phyloP scores from a whole-genome alignment of 2,329 filamentous ascomycete genomes.

The Monosporascus sp. region DNA sequence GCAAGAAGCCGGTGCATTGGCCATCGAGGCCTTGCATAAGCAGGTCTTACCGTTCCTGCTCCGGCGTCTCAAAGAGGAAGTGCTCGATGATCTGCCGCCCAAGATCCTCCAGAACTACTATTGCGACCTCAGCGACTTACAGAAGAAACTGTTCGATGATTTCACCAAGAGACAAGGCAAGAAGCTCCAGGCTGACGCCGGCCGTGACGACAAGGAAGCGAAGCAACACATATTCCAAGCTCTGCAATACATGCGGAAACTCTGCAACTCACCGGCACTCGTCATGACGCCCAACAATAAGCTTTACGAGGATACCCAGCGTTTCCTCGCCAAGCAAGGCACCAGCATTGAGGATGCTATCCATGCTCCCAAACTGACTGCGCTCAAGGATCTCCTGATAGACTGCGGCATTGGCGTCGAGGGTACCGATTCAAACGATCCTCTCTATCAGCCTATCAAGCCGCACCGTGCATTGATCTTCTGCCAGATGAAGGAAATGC shows the following conservation, averaged over 20 bases:
- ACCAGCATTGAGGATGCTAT: constrained; percentile 77
- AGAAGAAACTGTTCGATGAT: constrained; percentile 92
- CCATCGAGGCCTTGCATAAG: constrained; percentile 97
- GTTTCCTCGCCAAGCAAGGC: constrained; percentile 69
- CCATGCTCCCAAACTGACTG: constrained; percentile 89
- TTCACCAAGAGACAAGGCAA: constrained; percentile 93
- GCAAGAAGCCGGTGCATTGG: constrained; percentile 91
- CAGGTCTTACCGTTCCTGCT: constrained; percentile 95
- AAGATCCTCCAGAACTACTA: constrained; percentile 99
- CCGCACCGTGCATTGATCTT: constrained; percentile 95
- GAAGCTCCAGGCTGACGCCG: constrained; percentile 77
- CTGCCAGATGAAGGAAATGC: constrained; percentile 99
- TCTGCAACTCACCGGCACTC: constrained; percentile 94
- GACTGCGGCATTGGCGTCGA: constrained; percentile 93
- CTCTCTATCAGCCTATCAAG: constrained; percentile 76
- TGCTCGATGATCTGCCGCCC: constrained; percentile 89
- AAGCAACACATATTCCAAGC: constrained; percentile 99
- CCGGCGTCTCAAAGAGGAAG: constrained; percentile 94
- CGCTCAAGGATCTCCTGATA: constrained; percentile 87
- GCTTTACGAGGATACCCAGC: constrained; percentile 83
- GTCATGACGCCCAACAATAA: constrained; percentile 94
- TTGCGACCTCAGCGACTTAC: constrained; percentile 91
- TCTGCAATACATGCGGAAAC: constrained; percentile 97
- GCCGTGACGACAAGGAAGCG: constrained; percentile 80
- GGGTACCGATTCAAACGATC: constrained; percentile 53